phyloP scores from a whole-genome alignment of 192 early-diverging fungal species.

The Coemansia sp. region DNA sequence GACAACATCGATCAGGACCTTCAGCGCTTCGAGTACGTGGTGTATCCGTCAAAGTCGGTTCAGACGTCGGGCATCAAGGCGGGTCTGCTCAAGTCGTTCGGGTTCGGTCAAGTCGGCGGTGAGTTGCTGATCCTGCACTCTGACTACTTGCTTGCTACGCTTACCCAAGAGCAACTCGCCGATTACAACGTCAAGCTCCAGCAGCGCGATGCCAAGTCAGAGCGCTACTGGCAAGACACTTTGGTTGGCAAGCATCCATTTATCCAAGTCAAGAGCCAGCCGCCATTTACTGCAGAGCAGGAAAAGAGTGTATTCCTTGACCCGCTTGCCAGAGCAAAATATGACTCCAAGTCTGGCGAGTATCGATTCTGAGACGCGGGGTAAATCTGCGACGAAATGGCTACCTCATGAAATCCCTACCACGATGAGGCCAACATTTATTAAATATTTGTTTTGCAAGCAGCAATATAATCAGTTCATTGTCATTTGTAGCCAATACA shows the following conservation, averaged over 20 bases:
- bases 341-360: slow-evolving; percentile 14
- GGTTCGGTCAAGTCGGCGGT: slow-evolving; percentile 73
- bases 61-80: slow-evolving; percentile 72
- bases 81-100: slow-evolving; percentile 70
- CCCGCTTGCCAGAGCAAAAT: slow-evolving; percentile 30
- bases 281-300: slow-evolving; percentile 34
- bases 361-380: slow-evolving; percentile 19
- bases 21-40: slow-evolving; percentile 73
- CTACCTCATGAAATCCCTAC: too few species aligned
- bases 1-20: slow-evolving; percentile 60
- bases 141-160: slow-evolving; percentile 64
- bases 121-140: slow-evolving; percentile 70
- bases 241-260: slow-evolving; percentile 44
- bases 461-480: too few species aligned
- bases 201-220: slow-evolving; percentile 8
- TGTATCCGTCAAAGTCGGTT: slow-evolving; percentile 77
- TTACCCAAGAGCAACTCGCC: slow-evolving; percentile 9
- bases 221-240: slow-evolving; percentile 43
- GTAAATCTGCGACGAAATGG: too few species aligned
- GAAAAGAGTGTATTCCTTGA: slow-evolving; percentile 26
- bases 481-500: too few species aligned
- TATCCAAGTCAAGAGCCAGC: slow-evolving; percentile 29
- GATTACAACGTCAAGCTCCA: slow-evolving; percentile 24
- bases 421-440: too few species aligned
- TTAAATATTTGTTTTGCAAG: too few species aligned